Conservation (phyloP, 2,329 filamentous ascomycete genomes). For the Metarhizium robertsii region DNA sequence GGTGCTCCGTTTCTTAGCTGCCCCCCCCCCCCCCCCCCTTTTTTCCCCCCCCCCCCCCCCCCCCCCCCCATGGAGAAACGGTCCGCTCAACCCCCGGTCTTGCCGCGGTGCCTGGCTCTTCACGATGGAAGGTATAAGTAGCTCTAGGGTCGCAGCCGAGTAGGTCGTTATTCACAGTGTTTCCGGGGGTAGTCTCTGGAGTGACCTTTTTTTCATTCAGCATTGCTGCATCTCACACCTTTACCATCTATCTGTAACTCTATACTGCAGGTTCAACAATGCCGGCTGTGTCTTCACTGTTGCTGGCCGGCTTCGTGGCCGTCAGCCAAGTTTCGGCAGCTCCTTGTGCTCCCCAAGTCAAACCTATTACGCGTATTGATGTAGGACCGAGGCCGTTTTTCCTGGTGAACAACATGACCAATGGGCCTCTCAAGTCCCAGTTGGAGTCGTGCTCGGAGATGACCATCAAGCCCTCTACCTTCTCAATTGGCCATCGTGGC, state of each 20-base stretch:
- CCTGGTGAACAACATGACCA: conserved; percentile 53
- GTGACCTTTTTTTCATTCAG: neutral
- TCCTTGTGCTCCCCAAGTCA: conserved; percentile 15
- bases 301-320: conserved; percentile 21
- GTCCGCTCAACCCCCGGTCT: too few species aligned
- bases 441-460: conserved; percentile 49
- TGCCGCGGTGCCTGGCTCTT: too few species aligned
- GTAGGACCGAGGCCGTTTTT: conserved; percentile 57
- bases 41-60: too few species aligned
- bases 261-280: conserved; percentile 12
- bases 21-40: too few species aligned
- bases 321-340: conserved; percentile 17
- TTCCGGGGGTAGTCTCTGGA: neutral
- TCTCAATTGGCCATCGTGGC: conserved; percentile 54
- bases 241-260: neutral
- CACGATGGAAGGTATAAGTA: too few species aligned
- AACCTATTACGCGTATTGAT: conserved; percentile 39
- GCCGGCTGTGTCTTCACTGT: conserved; percentile 19
- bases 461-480: conserved; percentile 39
- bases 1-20: too few species aligned
- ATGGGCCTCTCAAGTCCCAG: conserved; percentile 48
- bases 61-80: too few species aligned
- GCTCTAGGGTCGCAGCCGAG: too few species aligned
- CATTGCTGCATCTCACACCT: neutral
- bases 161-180: too few species aligned